phyloP scores from a whole-genome alignment of 2,329 filamentous ascomycete genomes.

The Tolypocladium guangdongense region DNA sequence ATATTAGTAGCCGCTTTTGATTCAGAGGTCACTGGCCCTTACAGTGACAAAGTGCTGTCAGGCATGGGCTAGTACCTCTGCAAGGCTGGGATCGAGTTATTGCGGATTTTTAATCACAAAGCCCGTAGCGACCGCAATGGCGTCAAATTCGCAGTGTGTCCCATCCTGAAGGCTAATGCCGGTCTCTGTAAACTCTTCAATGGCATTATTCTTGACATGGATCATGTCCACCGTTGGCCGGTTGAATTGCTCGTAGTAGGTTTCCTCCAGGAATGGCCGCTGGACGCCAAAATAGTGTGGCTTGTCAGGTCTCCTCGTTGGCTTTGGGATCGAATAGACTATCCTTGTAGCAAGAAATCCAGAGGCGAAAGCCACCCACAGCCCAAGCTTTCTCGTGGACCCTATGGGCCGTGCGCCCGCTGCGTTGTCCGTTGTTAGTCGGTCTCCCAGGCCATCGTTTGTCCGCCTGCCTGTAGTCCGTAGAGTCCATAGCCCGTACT shows the following conservation, averaged over 20 bases:
- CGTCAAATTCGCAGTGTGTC: slow-evolving; percentile 30
- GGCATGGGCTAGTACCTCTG: no score
- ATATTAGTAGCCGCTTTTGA: neutral
- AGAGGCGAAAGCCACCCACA: slow-evolving; percentile 43
- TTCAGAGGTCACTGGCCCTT: slow-evolving; percentile 9
- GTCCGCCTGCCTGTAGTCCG: no score
- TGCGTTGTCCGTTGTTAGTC: no score
- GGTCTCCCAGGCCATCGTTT: no score
- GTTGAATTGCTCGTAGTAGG: slow-evolving; percentile 38
- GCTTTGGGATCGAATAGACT: slow-evolving; percentile 31
- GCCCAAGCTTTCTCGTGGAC: slow-evolving; percentile 37
- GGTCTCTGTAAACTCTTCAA: slow-evolving; percentile 28
- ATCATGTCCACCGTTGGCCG: slow-evolving; percentile 29
- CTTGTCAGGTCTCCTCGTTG: slow-evolving; percentile 40
- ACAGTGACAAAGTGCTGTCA: slow-evolving; percentile 22
- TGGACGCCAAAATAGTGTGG: slow-evolving; percentile 46
- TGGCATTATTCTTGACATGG: slow-evolving; percentile 27
- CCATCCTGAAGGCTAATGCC: slow-evolving; percentile 29
- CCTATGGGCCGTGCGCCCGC: no score
- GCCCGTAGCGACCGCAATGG: slow-evolving; percentile 33
- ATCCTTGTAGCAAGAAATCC: slow-evolving; percentile 44
- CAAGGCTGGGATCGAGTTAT: neutral
- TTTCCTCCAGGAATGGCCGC: slow-evolving; percentile 30
- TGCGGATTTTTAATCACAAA: slow-evolving; percentile 22
- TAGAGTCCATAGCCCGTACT: no score